Base-by-base conservation (phyloP, 2,329 filamentous ascomycete species). In the Fusarium luffae region DNA sequence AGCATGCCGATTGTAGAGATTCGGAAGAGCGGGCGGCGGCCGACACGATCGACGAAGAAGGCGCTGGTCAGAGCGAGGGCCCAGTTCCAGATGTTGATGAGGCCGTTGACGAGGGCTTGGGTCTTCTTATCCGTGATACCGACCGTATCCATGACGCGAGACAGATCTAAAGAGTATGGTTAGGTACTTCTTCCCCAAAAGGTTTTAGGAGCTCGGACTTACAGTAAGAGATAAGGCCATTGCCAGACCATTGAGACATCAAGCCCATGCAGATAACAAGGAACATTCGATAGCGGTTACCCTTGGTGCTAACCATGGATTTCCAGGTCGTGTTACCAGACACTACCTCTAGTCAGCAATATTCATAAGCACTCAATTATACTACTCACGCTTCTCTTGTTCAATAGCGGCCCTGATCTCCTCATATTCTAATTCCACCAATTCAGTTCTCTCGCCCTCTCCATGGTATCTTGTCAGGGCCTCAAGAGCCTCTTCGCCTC, bases 391-490 rank as follows among this genome's bases (percentile, higher is more conserved):
- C 57, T 84, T 81, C 68, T 85, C 82, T 5, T 54, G 82, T 11
- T 73, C 70, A n/a, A 77, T 76, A 1, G 75, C 73, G 0, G 55
- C 52, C 2, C 67, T 77, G 75, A 85, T 85, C 56, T 86, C 83
- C 12, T 81, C 81, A 67, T 84, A 85, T 68, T 88, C 85, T 16
- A 86, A 76, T 58, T 82, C 81, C 3, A 88, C 86, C 28, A 86
- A 83, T 1, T 80, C 75, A 1, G 82, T 81, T 69, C 86, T 82
- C 59, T 85, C 82, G 2, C 86, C 88, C 51, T 90, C 83, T 13
- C 84, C 86, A 59, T 88, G 89, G 69, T 85, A 90, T 59, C 82
- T 85, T 10, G 82, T 83, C 44, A 91, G 81, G 16, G 85, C 84
- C 3, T 81, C 79, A 18, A 85, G 79, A 0, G 87, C 85, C 55